Percentiles rank a stretch among this genome's conserved stretches.
These are phyloP conservation scores for Ajuga reptans DNA, from an alignment of 305 asterid species.

Conservation along the genomic window DNA sequence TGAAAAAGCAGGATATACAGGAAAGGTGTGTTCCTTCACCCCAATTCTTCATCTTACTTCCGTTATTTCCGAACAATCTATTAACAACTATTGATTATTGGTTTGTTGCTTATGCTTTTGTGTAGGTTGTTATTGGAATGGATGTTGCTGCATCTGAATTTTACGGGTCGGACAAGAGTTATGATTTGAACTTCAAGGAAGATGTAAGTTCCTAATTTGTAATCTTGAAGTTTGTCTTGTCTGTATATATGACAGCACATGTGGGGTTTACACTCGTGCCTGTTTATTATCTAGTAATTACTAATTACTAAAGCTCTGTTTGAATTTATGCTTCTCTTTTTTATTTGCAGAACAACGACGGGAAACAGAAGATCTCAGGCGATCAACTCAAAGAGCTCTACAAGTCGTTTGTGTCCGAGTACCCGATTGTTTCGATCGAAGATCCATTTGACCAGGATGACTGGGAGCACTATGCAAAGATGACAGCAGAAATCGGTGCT, in stretches of 20 bases:
- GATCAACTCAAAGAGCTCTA: slow-evolving; percentile 77
- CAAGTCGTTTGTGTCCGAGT: slow-evolving; percentile 67
- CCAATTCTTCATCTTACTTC: neutral
- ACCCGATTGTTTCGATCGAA: slow-evolving; percentile 85
- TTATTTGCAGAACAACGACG: slow-evolving; percentile 58
- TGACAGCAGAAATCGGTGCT: slow-evolving; percentile 38
- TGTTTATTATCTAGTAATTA: neutral
- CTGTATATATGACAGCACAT: neutral
- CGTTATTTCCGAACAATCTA: neutral
- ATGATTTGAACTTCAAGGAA: slow-evolving; percentile 92
- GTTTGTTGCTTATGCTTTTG: neutral
- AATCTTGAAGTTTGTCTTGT: neutral
- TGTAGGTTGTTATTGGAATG: slow-evolving; percentile 89
- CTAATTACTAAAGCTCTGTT: neutral
- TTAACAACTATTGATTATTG: neutral
- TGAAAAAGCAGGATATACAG: slow-evolving; percentile 81
- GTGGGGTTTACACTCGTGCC: neutral
- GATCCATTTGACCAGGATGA: slow-evolving; percentile 96
- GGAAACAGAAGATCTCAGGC: slow-evolving; percentile 73
- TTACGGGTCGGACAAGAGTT: slow-evolving; percentile 61
- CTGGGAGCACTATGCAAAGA: slow-evolving; percentile 69
- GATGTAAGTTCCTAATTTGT: slow-evolving; percentile 41
- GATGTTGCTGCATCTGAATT: slow-evolving; percentile 99
- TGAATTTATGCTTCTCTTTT: neutral
- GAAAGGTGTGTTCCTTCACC: slow-evolving; percentile 39